Percentiles rank a stretch among this genome's conserved stretches.
These are phyloP conservation scores for Trichoderma semiorbis DNA, from an alignment of 2,329 filamentous ascomycete genomes.

Conservation along the genomic window DNA sequence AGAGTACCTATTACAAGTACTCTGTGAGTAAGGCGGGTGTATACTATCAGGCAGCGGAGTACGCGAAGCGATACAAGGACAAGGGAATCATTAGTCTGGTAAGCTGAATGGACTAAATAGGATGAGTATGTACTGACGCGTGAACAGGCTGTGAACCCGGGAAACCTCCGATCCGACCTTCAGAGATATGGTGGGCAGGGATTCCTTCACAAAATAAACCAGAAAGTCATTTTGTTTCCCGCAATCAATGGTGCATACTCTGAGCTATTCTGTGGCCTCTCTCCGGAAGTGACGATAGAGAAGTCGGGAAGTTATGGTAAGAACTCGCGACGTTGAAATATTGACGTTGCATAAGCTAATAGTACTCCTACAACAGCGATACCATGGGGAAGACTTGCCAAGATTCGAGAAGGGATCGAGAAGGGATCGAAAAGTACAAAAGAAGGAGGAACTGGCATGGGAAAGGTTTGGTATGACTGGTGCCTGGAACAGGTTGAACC, in stretches of 20 bases:
- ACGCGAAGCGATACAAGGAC: conserved; percentile 26
- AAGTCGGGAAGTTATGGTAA: conserved; percentile 7
- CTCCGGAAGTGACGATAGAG: conserved; percentile 5
- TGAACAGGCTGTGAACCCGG: conserved; percentile 34
- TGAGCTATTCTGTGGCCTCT: conserved; percentile 13
- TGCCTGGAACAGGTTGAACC: background rate
- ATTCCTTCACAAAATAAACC: background rate
- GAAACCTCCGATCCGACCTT: conserved; percentile 38
- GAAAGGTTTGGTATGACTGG: conserved; percentile 13
- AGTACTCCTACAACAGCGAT: background rate
- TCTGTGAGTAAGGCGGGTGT: conserved; percentile 32
- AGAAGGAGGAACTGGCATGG: conserved; percentile 15
- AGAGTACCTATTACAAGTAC: conserved; percentile 23
- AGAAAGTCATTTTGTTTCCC: background rate
- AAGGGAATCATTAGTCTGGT: conserved; percentile 31
- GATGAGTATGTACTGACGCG: background rate
- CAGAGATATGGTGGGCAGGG: conserved; percentile 24
- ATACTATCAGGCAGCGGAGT: conserved; percentile 32
- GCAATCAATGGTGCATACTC: conserved; percentile 15
- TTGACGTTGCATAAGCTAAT: background rate
- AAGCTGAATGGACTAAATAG: background rate
- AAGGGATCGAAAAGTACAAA: background rate
- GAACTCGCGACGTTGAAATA: background rate
- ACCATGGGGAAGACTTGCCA: conserved; percentile 12
- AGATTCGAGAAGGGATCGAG: conserved; percentile 4